Evolutionary conservation across 1,284 basidiomycete species (phyloP).

Genomic region (Fistulinella cinereoalba): DNA sequence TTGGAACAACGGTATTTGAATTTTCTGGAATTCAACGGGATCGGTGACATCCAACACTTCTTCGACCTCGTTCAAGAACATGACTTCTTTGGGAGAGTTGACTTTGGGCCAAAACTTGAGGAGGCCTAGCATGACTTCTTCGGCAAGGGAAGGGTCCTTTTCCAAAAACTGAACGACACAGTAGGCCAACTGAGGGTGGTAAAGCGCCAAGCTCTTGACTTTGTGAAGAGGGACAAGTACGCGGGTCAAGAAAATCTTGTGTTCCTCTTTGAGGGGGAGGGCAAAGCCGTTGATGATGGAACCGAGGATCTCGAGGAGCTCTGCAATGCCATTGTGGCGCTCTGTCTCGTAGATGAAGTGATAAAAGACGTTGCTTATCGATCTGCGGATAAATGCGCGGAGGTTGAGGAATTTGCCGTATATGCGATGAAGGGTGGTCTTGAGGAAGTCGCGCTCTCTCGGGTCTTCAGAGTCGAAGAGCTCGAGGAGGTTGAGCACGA

Average conservation of each 20-base stretch:
- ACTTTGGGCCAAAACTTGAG: constrained; percentile 99
- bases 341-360: constrained; percentile 99
- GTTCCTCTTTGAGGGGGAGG: constrained; percentile 96
- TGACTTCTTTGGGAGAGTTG: constrained; percentile 99
- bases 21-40: constrained; percentile 94
- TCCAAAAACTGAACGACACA: constrained; percentile 99
- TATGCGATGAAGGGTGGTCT: constrained; percentile 98
- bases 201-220: constrained; percentile 94
- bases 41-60: constrained; percentile 99
- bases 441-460: constrained; percentile 97
- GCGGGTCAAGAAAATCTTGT: constrained; percentile 96
- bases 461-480: constrained; percentile 99
- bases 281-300: constrained; percentile 99
- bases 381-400: constrained; percentile 96
- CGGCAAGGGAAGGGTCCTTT: constrained; percentile 90
- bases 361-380: constrained; percentile 99
- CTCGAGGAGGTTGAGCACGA: constrained; percentile 95
- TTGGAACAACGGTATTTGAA: constrained; percentile 91
- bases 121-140: constrained; percentile 94
- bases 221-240: constrained; percentile 98
- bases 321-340: constrained; percentile 98
- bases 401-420: constrained; percentile 99
- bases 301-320: constrained; percentile 96
- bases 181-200: constrained; percentile 98
- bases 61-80: constrained; percentile 99